phyloP scores from a whole-genome alignment of 1,284 basidiomycete genomes.

The Dichomitus squalens region DNA sequence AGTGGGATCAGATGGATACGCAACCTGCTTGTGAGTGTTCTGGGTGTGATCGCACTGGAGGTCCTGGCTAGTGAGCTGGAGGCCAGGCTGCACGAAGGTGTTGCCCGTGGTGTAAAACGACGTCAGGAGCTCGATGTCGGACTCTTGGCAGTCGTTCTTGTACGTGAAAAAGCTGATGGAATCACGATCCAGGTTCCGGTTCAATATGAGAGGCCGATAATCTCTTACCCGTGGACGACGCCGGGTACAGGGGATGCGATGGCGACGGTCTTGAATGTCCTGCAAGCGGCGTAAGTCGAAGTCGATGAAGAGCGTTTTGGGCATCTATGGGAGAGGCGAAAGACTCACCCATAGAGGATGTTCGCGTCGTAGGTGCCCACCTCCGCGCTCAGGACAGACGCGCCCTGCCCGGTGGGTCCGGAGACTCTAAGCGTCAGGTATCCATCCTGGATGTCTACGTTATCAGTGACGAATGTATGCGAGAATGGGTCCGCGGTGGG shows the following conservation, averaged over 20 bases:
- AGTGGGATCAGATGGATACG: neutral
- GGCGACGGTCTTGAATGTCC: slow-evolving; percentile 2
- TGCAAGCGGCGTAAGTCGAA: neutral
- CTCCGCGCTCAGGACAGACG: neutral
- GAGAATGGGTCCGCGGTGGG: neutral
- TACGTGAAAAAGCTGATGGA: slow-evolving; percentile 1
- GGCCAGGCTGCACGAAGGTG: neutral
- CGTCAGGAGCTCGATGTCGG: slow-evolving; percentile 4
- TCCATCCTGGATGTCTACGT: neutral
- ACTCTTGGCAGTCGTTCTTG: neutral
- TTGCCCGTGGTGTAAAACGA: slow-evolving; percentile 1
- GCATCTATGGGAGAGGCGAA: too few species aligned
- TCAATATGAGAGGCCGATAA: neutral
- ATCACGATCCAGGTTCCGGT: neutral
- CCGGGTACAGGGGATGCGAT: neutral
- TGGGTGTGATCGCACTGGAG: neutral
- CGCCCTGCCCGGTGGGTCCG: neutral
- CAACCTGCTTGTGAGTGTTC: neutral
- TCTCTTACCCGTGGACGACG: neutral
- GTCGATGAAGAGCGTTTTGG: too few species aligned
- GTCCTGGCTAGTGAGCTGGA: slow-evolving; percentile 4
- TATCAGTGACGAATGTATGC: neutral
- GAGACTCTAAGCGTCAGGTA: slow-evolving; percentile 1
- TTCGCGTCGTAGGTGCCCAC: neutral
- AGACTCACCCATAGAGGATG: slow-evolving; percentile 1